phyloP scores from a whole-genome alignment of 1,284 basidiomycete genomes.

The Naganishia sp. region DNA sequence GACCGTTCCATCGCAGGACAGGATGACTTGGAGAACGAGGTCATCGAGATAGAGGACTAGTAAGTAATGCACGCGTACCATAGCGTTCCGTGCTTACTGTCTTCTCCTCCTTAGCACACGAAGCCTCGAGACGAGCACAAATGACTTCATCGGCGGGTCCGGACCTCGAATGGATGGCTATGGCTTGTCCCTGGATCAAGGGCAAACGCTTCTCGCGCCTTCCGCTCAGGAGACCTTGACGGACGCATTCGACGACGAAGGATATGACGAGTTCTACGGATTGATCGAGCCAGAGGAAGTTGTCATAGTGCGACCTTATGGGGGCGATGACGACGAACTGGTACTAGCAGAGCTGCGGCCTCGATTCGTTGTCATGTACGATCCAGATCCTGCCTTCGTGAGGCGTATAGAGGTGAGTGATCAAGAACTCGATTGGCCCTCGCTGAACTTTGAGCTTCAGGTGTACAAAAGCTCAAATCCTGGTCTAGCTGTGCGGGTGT shows the following conservation, averaged over 20 bases:
- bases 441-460: constrained; percentile 53
- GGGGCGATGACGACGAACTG: constrained; percentile 89
- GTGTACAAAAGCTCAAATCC: constrained; percentile 80
- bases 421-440: too few relatives aligned
- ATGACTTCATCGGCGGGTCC: constrained; percentile 11
- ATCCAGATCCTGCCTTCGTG: constrained; percentile 90
- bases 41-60: constrained; percentile 63
- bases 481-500: constrained; percentile 81
- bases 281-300: constrained; percentile 76
- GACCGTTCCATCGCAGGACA: constrained; percentile 37
- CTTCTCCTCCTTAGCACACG: constrained; percentile 10
- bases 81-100: background rate
- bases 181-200: constrained; percentile 1
- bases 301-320: constrained; percentile 82
- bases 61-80: constrained; percentile 51
- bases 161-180: background rate
- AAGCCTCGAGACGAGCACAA: constrained; percentile 2
- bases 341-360: constrained; percentile 85
- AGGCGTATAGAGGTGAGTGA: constrained; percentile 78
- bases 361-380: constrained; percentile 91
- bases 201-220: constrained; percentile 35
- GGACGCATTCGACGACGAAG: constrained; percentile 36
- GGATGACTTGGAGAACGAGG: constrained; percentile 59
- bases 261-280: constrained; percentile 77
- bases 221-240: constrained; percentile 37